phyloP scores from a whole-genome alignment of 2,329 filamentous ascomycete species.

The Clonostachys chloroleuca region DNA sequence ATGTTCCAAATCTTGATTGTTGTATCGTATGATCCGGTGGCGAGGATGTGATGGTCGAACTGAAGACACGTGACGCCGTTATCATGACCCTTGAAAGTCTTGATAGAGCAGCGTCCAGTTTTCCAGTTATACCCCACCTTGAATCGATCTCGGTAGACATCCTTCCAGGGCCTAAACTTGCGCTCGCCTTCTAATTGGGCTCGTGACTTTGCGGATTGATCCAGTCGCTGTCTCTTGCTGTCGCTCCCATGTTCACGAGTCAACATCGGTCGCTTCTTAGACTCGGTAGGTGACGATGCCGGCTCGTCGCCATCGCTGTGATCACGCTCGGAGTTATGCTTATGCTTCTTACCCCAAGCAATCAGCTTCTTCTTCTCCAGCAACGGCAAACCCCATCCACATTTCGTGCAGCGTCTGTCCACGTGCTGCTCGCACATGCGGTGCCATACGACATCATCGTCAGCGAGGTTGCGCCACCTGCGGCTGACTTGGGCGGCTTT shows the following conservation, averaged over 20 bases:
- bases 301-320: neutral
- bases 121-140: slow-evolving; percentile 98
- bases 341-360: slow-evolving; percentile 73
- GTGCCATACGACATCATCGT: slow-evolving; percentile 95
- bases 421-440: slow-evolving; percentile 98
- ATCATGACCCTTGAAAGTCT: slow-evolving; percentile 77
- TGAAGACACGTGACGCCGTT: slow-evolving; percentile 61
- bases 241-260: slow-evolving; percentile 8
- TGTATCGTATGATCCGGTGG: slow-evolving; percentile 90
- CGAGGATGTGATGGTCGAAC: slow-evolving; percentile 84
- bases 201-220: slow-evolving; percentile 14
- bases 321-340: slow-evolving; percentile 12
- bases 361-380: slow-evolving; percentile 84
- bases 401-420: slow-evolving; percentile 88
- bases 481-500: slow-evolving; percentile 93
- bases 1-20: slow-evolving; percentile 97
- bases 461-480: slow-evolving; percentile 84
- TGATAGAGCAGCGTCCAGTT: slow-evolving; percentile 82
- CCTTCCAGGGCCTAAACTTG: slow-evolving; percentile 77
- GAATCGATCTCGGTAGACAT: slow-evolving; percentile 92
- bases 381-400: slow-evolving; percentile 89
- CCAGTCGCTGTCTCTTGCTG: slow-evolving; percentile 26
- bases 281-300: neutral
- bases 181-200: slow-evolving; percentile 34
- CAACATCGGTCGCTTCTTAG: neutral